These are phyloP conservation scores for Trichoderma sp. DNA, from an alignment of 2,329 filamentous ascomycete species.

Conservation along the genomic window DNA sequence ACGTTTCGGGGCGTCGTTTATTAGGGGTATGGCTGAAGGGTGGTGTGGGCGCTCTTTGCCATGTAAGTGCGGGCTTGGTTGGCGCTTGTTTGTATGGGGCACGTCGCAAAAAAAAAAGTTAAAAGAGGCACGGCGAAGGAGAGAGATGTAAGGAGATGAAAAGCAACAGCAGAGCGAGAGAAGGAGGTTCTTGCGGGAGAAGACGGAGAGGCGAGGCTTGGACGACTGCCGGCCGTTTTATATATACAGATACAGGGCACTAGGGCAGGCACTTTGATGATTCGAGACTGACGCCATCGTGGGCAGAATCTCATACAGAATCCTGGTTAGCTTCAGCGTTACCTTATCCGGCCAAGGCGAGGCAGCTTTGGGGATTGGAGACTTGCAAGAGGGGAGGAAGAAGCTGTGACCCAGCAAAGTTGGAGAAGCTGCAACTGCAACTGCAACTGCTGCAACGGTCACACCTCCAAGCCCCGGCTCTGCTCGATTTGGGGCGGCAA, in stretches of 20 bases:
- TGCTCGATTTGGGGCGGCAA: slow-evolving; percentile 1
- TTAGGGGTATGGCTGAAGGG: slow-evolving; percentile 13
- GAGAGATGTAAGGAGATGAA: neutral
- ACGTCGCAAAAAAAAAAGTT: slow-evolving; percentile 1
- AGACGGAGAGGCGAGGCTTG: neutral
- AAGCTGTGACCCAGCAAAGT: neutral
- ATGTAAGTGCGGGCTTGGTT: slow-evolving; percentile 19
- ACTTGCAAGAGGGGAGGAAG: neutral
- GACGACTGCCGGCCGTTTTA: neutral
- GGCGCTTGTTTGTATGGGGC: slow-evolving; percentile 21
- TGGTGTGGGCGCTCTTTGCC: slow-evolving; percentile 18
- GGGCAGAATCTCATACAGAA: neutral
- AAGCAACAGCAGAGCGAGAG: neutral
- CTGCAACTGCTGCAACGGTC: neutral
- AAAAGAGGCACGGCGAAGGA: slow-evolving; percentile 4
- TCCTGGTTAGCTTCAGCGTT: neutral
- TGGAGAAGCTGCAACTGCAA: neutral
- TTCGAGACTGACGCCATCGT: slow-evolving; percentile 24
- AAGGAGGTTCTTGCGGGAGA: neutral
- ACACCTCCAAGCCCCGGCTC: neutral
- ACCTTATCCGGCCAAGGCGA: neutral
- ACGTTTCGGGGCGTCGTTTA: slow-evolving; percentile 18
- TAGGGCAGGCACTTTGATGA: slow-evolving; percentile 4
- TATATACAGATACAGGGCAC: slow-evolving; percentile 15
- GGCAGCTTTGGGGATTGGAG: neutral